phyloP scores from a whole-genome alignment of 2,329 filamentous ascomycete species.

The Alternaria angustiovoidea region DNA sequence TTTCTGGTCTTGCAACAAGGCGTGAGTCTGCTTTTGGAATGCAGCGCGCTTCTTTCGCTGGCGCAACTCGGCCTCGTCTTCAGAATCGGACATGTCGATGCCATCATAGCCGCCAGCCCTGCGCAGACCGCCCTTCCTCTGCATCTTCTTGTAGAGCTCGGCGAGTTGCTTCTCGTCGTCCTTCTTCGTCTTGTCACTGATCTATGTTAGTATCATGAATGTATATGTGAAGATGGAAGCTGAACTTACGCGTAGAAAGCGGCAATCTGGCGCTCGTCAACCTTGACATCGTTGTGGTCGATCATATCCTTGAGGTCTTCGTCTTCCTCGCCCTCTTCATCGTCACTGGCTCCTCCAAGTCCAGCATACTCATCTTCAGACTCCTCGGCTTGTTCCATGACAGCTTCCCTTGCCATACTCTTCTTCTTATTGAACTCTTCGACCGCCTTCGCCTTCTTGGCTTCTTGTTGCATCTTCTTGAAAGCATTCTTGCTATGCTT shows the following conservation, averaged over 20 bases:
- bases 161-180: conserved; percentile 73
- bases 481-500: conserved; percentile 66
- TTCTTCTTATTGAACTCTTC: conserved; percentile 80
- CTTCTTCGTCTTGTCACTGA: conserved; percentile 77
- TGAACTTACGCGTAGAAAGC: conserved; percentile 84
- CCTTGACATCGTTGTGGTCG: conserved; percentile 78
- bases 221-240: no score
- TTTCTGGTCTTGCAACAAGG: conserved; percentile 85
- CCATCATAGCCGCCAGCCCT: conserved; percentile 68
- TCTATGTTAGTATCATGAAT: conserved; percentile 21
- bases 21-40: conserved; percentile 90
- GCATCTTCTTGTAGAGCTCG: conserved; percentile 67
- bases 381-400: conserved; percentile 94
- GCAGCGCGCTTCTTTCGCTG: conserved; percentile 84
- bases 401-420: conserved; percentile 81
- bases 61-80: conserved; percentile 81
- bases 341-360: conserved; percentile 86
- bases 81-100: conserved; percentile 86
- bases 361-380: conserved; percentile 98
- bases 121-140: conserved; percentile 77
- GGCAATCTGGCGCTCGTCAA: conserved; percentile 81
- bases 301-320: conserved; percentile 86
- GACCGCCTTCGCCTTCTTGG: conserved; percentile 59
- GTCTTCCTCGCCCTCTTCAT: conserved; percentile 79
- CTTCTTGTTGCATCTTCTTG: conserved; percentile 72